A percentile compares a stretch with the other conserved stretches of the same genome.
These are phyloP conservation scores for Emergomyces pasteurianus DNA, from an alignment of 2,329 filamentous ascomycete species.

Conservation along the genomic window DNA sequence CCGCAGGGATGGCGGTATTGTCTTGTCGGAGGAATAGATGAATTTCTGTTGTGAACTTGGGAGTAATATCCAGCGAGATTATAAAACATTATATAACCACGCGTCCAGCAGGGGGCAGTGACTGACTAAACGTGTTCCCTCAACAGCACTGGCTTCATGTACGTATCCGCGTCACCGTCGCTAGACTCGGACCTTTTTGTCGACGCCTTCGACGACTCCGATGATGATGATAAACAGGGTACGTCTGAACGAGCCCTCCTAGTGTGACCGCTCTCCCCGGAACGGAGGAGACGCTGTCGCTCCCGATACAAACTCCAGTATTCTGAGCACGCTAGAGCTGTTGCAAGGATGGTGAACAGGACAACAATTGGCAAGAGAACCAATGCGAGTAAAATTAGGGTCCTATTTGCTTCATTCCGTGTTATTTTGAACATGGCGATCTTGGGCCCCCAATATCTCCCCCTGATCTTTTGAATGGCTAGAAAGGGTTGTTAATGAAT, in stretches of 20 bases:
- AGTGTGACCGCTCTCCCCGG: conserved; percentile 12
- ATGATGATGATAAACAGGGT: conserved; percentile 8
- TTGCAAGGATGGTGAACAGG: conserved; percentile 26
- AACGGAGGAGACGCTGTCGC: conserved; percentile 16
- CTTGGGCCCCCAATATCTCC: background rate
- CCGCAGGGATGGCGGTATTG: conserved; percentile 13
- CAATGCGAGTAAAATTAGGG: conserved; percentile 30
- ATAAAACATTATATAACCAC: background rate
- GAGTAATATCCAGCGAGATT: background rate
- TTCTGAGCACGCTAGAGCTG: conserved; percentile 29
- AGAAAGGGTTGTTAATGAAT: background rate
- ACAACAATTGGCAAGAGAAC: conserved; percentile 38
- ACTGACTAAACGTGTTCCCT: conserved; percentile 10
- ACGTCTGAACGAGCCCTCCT: conserved; percentile 21
- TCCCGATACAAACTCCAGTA: conserved; percentile 19
- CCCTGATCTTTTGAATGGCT: background rate
- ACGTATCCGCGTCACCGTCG: conserved; percentile 17
- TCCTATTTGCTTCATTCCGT: conserved; percentile 9
- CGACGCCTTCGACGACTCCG: conserved; percentile 20
- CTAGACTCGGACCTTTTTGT: conserved; percentile 22
- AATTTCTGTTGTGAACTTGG: background rate
- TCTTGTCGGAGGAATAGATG: conserved; percentile 1
- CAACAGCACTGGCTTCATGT: conserved; percentile 14
- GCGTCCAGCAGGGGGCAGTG: background rate
- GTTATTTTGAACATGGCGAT: background rate